phyloP scores from a whole-genome alignment of 2,329 filamentous ascomycete genomes.

The Acephala macrosclerotiorum region DNA sequence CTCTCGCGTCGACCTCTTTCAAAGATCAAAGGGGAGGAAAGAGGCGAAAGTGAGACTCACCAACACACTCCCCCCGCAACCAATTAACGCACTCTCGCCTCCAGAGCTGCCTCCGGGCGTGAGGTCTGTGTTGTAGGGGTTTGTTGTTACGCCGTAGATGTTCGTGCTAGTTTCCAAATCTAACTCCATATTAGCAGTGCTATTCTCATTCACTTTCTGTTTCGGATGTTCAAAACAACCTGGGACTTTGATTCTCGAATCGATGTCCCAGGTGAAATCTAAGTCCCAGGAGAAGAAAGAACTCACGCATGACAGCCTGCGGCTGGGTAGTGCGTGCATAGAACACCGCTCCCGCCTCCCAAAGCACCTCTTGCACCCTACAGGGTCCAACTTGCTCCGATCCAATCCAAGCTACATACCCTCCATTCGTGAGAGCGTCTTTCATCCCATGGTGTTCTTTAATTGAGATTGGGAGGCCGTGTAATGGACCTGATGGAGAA shows the following conservation, averaged over 20 bases:
- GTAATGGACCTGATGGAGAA: constrained; percentile 60
- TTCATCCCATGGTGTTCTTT: constrained; percentile 59
- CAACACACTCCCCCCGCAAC: constrained; percentile 50
- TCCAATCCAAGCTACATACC: constrained; percentile 61
- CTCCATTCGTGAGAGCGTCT: constrained; percentile 52
- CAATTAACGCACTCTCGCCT: constrained; percentile 61
- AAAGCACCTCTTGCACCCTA: constrained; percentile 59
- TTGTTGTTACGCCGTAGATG: constrained; percentile 62
- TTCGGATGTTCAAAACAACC: too few species aligned
- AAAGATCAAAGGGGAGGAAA: too few species aligned
- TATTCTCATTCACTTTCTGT: too few species aligned
- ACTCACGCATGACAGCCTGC: constrained; percentile 46
- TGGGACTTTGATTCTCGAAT: too few species aligned
- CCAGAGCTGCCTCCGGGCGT: constrained; percentile 69
- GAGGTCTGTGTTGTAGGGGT: constrained; percentile 55
- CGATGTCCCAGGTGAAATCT: too few species aligned
- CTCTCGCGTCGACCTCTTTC: too few species aligned
- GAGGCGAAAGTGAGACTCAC: too few species aligned
- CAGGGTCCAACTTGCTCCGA: constrained; percentile 49
- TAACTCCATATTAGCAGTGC: too few species aligned
- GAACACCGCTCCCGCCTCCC: constrained; percentile 66
- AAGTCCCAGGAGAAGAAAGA: too few species aligned
- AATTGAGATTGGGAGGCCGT: constrained; percentile 63
- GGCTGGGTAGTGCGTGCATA: constrained; percentile 71
- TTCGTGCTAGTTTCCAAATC: constrained; percentile 64